Evolutionary conservation across 2,329 filamentous ascomycete species (phyloP), one percentile per base, ranked within the genome.

Genomic region (Ophiostoma angusticollis): DNA sequence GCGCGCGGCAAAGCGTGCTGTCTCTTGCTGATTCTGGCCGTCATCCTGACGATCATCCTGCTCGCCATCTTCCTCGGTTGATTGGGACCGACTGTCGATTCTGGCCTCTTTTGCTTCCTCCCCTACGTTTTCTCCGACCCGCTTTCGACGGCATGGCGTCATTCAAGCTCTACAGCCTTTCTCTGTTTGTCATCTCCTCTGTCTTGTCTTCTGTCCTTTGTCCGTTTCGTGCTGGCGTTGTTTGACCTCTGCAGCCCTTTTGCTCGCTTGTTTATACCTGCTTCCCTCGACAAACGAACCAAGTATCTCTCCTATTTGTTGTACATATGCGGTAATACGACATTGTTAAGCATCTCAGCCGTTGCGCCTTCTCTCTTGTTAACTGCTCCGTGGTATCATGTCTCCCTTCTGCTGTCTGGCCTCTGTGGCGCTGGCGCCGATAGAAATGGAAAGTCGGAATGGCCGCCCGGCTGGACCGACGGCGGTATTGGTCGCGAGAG

Each of bases 1-100:
- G 91, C 91, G 21, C 74, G 93, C 48, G 91, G 85, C 62, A 95
- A 93, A 69, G 84, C 84, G 29, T 98, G 89, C 58, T 95, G 87
- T 57, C 63, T 98, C 56, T 61, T 98, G 53, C 61, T 98, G 36
- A 89, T 98, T 44, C 58, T 98, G 53, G 80, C 82, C 1, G 74
- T 98, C 34, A 91, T 98, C 43, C 59, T 96, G 52, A 81, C 85
- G 4, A 85, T 98, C 50, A 79, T 98, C 31, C 69, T 98, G 43
- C 63, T 98, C 50, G 93, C 91, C 12, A 82, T 89, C 37, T 77
- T 86, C 37, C 57, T 94, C 51, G 81, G 83, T 42, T 93, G 54
- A 64, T 34, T 40, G 13, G 6, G 11, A n/a, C n/a, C n/a, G n/a
- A n/a, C n/a, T n/a, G n/a, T 2, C 24, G 9, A 18, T 9, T 23